These are phyloP conservation scores for Panicum virgatum DNA, from an alignment of 202 grass and related monocot genomes.

Conservation along the genomic window DNA sequence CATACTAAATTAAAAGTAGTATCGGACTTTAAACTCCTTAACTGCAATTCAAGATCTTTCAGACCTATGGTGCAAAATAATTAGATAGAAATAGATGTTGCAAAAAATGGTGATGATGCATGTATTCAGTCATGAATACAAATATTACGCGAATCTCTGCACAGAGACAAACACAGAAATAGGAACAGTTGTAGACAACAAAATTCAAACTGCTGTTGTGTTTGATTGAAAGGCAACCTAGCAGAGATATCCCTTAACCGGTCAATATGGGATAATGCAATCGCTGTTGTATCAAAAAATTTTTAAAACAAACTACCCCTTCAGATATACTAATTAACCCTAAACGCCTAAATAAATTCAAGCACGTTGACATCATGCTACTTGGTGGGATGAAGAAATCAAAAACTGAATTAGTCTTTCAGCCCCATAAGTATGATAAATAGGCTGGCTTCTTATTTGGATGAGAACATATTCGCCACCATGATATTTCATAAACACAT, in stretches of 20 bases:
- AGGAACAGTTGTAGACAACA: not conserved
- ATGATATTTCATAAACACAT: conserved; percentile 32
- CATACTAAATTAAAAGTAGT: conserved; percentile 78
- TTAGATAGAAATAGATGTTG: conserved; percentile 21
- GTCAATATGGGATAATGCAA: not conserved
- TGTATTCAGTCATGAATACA: conserved; percentile 5
- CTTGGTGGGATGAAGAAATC: conserved; percentile 9
- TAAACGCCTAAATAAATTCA: conserved; percentile 1
- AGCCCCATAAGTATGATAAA: not conserved
- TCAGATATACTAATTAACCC: not conserved
- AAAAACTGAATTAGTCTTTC: conserved; percentile 24
- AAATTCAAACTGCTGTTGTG: conserved; percentile 1
- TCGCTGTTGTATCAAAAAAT: not conserved
- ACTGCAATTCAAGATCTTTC: conserved; percentile 54
- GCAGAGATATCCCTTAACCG: not conserved
- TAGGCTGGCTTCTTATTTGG: conserved; percentile 34
- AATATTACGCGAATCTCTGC: conserved; percentile 12
- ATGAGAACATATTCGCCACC: conserved; percentile 35
- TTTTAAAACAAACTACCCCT: not conserved
- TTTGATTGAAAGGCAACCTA: conserved; percentile 12
- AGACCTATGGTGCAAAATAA: conserved; percentile 51
- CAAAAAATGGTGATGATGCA: conserved; percentile 7
- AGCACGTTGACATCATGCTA: conserved; percentile 10
- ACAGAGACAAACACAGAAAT: conserved; percentile 10
- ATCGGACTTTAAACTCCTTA: conserved; percentile 51